Percentiles rank a stretch among this genome's conserved stretches.
These are phyloP conservation scores for Candida krabiensis DNA, from an alignment of 805 yeast species.

Conservation along the genomic window DNA sequence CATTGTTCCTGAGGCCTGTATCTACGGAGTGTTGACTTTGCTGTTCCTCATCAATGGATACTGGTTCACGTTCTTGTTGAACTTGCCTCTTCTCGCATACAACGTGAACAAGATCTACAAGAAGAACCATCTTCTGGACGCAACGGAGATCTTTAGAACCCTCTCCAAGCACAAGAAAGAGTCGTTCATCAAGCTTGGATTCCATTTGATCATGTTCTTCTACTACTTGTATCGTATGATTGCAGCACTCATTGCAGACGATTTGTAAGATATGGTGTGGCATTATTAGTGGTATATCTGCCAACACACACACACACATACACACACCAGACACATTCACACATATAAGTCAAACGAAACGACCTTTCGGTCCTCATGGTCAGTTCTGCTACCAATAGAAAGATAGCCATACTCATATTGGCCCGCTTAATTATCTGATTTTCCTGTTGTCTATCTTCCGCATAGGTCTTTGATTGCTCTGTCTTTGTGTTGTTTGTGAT, in stretches of 20 bases:
- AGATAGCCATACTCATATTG: too few species aligned
- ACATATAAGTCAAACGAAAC: too few species aligned
- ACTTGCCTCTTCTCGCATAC: constrained; percentile 80
- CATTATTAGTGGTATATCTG: too few species aligned
- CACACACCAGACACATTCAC: too few species aligned
- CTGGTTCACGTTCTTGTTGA: constrained; percentile 86
- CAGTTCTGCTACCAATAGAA: too few species aligned
- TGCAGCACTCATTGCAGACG: constrained; percentile 83
- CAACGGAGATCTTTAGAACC: constrained; percentile 96
- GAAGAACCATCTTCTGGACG: constrained; percentile 86
- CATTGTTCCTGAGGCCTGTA: constrained; percentile 85
- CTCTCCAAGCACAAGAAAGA: constrained; percentile 91
- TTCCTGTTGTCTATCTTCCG: too few species aligned
- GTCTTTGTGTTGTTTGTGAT: too few species aligned
- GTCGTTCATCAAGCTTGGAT: constrained; percentile 84
- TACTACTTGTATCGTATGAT: constrained; percentile 95
- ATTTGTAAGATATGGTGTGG: constrained; percentile 20
- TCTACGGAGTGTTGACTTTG: constrained; percentile 70
- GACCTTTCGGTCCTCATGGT: too few species aligned
- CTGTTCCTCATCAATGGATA: constrained; percentile 83
- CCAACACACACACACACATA: too few species aligned
- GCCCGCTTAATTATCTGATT: too few species aligned
- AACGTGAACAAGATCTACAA: constrained; percentile 77
- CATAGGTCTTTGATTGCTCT: too few species aligned
- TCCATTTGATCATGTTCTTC: constrained; percentile 90